These are phyloP conservation scores for Ophiobolus disseminans DNA, from an alignment of 2,329 filamentous ascomycete species.

Conservation along the genomic window DNA sequence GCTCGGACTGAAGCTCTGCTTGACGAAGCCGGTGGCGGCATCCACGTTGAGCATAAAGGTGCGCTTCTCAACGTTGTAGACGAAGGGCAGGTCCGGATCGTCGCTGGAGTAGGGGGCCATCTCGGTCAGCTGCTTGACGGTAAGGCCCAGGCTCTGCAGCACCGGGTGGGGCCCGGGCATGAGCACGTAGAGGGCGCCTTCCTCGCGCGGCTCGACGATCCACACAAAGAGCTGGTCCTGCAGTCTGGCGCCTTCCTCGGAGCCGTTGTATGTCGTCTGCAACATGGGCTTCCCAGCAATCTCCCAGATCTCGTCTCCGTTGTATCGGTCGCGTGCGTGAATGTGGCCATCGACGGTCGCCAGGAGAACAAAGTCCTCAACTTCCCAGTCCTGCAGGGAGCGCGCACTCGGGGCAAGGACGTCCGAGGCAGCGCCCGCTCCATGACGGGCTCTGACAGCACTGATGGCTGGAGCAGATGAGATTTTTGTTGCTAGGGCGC, in stretches of 20 bases:
- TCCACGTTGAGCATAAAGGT: constrained; percentile 89
- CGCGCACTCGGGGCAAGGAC: constrained; percentile 76
- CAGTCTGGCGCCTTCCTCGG: constrained; percentile 31
- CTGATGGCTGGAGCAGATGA: constrained; percentile 79
- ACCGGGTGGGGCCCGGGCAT: constrained; percentile 68
- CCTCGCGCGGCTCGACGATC: constrained; percentile 90
- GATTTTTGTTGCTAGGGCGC: constrained; percentile 89
- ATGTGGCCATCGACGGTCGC: constrained; percentile 99
- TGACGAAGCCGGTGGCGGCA: constrained; percentile 79
- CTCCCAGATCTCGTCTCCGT: constrained; percentile 84
- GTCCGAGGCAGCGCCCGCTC: constrained; percentile 57
- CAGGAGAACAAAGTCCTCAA: constrained; percentile 99
- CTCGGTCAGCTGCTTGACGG: constrained; percentile 88
- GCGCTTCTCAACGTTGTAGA: constrained; percentile 91
- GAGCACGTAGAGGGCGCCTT: constrained; percentile 88
- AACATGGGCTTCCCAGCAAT: constrained; percentile 88
- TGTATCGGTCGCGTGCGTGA: constrained; percentile 87
- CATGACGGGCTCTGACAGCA: constrained; percentile 94
- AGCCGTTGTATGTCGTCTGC: constrained; percentile 79
- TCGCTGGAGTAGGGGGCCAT: constrained; percentile 77
- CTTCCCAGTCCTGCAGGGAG: constrained; percentile 98
- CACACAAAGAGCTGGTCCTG: constrained; percentile 86
- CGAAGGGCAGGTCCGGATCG: constrained; percentile 70
- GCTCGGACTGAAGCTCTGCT: constrained; percentile 82
- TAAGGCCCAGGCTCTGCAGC: constrained; percentile 71